Conservation (phyloP, 108 stramenopile genomes). For the Parmales sp. region DNA sequence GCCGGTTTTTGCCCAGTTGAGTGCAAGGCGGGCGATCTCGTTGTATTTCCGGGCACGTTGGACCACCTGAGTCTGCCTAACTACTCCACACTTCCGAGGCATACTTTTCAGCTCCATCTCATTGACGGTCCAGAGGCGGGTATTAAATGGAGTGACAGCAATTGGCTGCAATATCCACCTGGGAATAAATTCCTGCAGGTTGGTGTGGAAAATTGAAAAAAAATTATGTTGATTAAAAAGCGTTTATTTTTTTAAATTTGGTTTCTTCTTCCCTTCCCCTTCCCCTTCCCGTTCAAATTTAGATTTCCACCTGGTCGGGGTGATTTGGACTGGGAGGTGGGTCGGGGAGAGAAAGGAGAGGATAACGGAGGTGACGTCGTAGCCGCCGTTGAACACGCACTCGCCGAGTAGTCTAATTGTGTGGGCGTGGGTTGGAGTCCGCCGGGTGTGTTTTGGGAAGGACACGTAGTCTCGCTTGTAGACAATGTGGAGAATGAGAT, state of each 20-base stretch:
- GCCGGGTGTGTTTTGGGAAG: too few relatives aligned
- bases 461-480: too few relatives aligned
- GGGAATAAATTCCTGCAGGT: conserved; percentile 42
- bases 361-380: too few relatives aligned
- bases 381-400: too few relatives aligned
- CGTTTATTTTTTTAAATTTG: not conserved
- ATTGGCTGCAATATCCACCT: conserved; percentile 82
- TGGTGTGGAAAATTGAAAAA: not conserved
- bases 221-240: not conserved
- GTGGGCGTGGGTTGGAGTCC: too few relatives aligned
- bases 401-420: too few relatives aligned
- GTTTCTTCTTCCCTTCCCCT: too few relatives aligned
- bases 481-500: too few relatives aligned
- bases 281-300: too few relatives aligned
- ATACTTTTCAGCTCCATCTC: conserved; percentile 85
- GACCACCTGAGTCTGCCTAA: conserved; percentile 85
- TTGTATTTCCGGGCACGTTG: conserved; percentile 68
- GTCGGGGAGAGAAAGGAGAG: too few relatives aligned
- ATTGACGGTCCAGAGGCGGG: conserved; percentile 65
- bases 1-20: conserved; percentile 69
- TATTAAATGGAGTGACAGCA: conserved; percentile 58
- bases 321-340: too few relatives aligned
- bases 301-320: too few relatives aligned
- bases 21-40: conserved; percentile 74
- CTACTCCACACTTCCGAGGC: conserved; percentile 43